phyloP scores from a whole-genome alignment of 2,329 filamentous ascomycete genomes.

The Dactylella cylindrospora region DNA sequence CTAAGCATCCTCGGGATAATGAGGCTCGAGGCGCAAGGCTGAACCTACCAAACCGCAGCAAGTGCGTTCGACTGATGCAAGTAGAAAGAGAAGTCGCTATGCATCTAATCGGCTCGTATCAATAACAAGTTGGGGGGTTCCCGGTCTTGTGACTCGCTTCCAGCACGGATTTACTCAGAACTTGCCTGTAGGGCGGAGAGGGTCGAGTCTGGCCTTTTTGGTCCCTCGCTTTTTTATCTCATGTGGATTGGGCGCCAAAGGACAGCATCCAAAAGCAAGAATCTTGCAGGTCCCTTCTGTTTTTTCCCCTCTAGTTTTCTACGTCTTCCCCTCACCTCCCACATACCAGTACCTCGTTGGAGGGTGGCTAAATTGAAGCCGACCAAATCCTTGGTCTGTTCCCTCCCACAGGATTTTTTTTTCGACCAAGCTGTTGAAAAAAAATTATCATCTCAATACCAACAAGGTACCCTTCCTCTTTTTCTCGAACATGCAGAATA shows the following conservation, averaged over 20 bases:
- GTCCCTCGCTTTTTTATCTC: slow-evolving; percentile 2
- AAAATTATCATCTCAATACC: slow-evolving; percentile 3
- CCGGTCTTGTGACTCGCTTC: slow-evolving; percentile 39
- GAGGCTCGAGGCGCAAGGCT: slow-evolving; percentile 39
- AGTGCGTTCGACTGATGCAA: slow-evolving; percentile 5
- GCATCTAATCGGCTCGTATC: neutral
- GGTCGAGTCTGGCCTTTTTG: slow-evolving; percentile 9
- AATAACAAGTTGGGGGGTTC: slow-evolving; percentile 1
- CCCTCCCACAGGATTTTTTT: slow-evolving; percentile 12
- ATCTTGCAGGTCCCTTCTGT: neutral
- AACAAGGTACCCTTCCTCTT: slow-evolving; percentile 3
- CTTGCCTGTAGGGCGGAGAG: slow-evolving; percentile 15
- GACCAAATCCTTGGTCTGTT: slow-evolving; percentile 39
- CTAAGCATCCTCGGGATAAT: slow-evolving; percentile 19
- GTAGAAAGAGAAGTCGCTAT: neutral
- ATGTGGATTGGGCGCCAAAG: slow-evolving; percentile 20
- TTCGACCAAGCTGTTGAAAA: neutral
- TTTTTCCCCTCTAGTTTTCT: no score
- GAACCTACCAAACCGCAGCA: slow-evolving; percentile 3
- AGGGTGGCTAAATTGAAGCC: slow-evolving; percentile 42
- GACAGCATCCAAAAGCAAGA: slow-evolving; percentile 10
- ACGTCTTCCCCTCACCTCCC: slow-evolving; percentile 16
- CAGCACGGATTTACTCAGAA: slow-evolving; percentile 2
- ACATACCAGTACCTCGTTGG: no score
- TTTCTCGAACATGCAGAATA: slow-evolving; percentile 34